phyloP scores from a whole-genome alignment of 2,329 filamentous ascomycete species.

The Colletotrichum phormii region DNA sequence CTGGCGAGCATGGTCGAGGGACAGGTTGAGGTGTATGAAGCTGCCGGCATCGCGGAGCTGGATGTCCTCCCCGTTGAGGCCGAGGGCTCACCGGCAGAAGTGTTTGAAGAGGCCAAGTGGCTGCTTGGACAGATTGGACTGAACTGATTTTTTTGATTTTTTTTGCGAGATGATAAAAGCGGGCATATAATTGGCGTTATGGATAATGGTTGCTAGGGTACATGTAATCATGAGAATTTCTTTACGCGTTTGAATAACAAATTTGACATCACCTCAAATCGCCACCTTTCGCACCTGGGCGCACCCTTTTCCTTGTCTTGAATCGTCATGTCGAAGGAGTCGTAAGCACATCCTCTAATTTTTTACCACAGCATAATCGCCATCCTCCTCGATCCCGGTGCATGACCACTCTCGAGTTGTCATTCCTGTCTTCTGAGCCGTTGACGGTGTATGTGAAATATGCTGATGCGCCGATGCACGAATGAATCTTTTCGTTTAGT shows the following conservation, averaged over 20 bases:
- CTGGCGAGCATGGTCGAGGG: conserved; percentile 47
- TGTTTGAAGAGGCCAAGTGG: conserved; percentile 39
- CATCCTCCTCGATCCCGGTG: conserved; percentile 5
- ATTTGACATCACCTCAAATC: neutral
- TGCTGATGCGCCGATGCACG: neutral
- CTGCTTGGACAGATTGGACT: conserved; percentile 31
- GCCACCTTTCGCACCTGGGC: neutral
- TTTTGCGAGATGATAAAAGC: neutral
- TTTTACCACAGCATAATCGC: neutral
- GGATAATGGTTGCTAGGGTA: neutral
- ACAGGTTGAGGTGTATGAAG: conserved; percentile 47
- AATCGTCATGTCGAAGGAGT: neutral
- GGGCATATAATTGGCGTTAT: conserved; percentile 8
- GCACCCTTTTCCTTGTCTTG: neutral
- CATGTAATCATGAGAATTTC: neutral
- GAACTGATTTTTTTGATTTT: too few species aligned
- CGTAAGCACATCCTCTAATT: neutral
- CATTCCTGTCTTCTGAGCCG: neutral
- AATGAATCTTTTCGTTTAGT: neutral
- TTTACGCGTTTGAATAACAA: neutral
- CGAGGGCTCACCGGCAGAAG: conserved; percentile 27
- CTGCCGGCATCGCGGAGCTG: conserved; percentile 42
- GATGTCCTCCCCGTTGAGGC: conserved; percentile 49
- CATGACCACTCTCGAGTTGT: conserved; percentile 5
- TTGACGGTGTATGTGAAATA: conserved; percentile 2